Conservation (phyloP, 345 rosid species). For the Populus pruinosa region DNA sequence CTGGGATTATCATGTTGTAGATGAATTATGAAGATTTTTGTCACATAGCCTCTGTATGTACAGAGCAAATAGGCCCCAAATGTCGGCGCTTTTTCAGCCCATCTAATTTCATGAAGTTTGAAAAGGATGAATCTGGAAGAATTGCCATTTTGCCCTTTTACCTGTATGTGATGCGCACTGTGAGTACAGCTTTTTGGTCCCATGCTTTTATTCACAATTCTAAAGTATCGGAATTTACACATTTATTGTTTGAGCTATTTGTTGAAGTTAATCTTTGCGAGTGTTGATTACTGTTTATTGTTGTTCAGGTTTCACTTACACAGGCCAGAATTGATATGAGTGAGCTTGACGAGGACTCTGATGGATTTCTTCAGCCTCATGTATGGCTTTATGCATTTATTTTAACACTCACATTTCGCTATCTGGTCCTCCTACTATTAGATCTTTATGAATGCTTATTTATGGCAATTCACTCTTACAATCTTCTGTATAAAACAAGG, state of each 20-base stretch:
- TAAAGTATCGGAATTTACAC: background rate
- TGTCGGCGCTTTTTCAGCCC: constrained; percentile 98
- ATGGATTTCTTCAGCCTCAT: constrained; percentile 90
- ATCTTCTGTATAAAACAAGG: constrained; percentile 1
- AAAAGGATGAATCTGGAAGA: constrained; percentile 98
- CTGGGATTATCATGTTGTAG: constrained; percentile 35
- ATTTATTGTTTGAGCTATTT: background rate
- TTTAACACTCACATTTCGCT: constrained; percentile 6
- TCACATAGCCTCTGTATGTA: constrained; percentile 93
- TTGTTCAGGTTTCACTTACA: constrained; percentile 88
- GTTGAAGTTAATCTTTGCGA: background rate
- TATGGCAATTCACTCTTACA: background rate
- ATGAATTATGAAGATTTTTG: constrained; percentile 99
- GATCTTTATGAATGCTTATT: background rate
- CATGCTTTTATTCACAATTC: background rate
- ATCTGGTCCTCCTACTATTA: constrained; percentile 2
- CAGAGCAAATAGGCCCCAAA: constrained; percentile 96
- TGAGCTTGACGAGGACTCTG: constrained; percentile 98
- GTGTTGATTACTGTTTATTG: constrained; percentile 12
- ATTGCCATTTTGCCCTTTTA: constrained; percentile 96
- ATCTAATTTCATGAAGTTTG: constrained; percentile 97
- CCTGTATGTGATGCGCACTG: constrained; percentile 99
- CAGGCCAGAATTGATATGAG: constrained; percentile 99
- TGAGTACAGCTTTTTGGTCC: constrained; percentile 31
- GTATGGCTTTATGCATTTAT: constrained; percentile 34